Base-by-base conservation (phyloP, 1,284 basidiomycete genomes). In the Cryptococcus amylolentus region DNA sequence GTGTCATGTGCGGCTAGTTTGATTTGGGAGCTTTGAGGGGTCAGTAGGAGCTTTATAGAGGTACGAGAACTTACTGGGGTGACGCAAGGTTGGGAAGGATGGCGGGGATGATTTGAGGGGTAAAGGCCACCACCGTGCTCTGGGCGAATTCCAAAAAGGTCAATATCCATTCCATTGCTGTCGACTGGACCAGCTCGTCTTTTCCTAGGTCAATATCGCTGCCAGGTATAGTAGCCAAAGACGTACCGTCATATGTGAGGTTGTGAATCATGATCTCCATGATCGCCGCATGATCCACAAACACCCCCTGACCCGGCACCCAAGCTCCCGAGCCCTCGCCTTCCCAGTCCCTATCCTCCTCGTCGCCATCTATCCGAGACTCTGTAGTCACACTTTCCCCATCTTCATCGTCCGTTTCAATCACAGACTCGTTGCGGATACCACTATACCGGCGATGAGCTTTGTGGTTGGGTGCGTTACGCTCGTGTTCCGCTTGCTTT, bases 231-330 rank as follows among this genome's bases (percentile, higher is more conserved):
- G 26, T 12, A n/a, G 28, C 26, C 16, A 23, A 9, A 10, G 38
- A 80, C 88, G 75, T 62, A 94, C 92, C 90, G 67, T 91, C 87
- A 62, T 83, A 84, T 50, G 89, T 86, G 28, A 98, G 80, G 70
- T 97, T 92, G 62, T 86, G 84, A n/a, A 98, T 86, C 40, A 99
- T 80, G 62, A 96, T 98, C 68, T 98, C 91, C 55, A 98, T 86
- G 56, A 99, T 92, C 9, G 91, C 87, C 5, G 86, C 84, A 73
- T 95, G 92, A 74, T 98, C 88, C 58, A 99, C 88, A 58, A 84
- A 84, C 7, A 98, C 92, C 2, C 89, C 91, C 79, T 96, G 91
- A 3, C 94, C 94, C 27, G 92, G 92, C 40, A 91, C 80, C 91
- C 92, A 98, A 46, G 85, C 88, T 83, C 69, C 67, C 26, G 71